Base-by-base conservation (phyloP, 176 grass and related monocot genomes). In the Lolium perenne region DNA sequence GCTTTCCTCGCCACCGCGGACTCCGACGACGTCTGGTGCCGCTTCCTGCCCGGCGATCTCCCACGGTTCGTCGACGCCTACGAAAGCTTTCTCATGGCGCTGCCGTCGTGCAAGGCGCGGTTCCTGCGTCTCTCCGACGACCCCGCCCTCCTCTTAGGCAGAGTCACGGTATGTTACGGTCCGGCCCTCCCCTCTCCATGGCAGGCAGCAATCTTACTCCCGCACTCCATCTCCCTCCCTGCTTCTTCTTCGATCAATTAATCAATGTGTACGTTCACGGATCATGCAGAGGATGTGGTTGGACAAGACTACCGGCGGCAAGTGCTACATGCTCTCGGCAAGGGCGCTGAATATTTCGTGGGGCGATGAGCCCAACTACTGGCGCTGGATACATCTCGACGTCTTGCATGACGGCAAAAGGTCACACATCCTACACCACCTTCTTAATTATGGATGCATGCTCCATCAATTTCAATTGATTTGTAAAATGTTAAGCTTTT, bases 261-360 rank as follows among this genome's bases (percentile, higher is more conserved):
- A 35, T 35, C 32, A 50, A 23, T 62, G 59, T 62, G n/a, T 25
- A 11, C 25, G 59, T 62, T 23, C 20, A 7, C 9, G 56, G 41
- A 5, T 43, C 18, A 10, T 60, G 18, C 86, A 95, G 89, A 90
- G 87, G 26, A 84, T 91, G 13, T 84, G 81, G 81, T 38, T 96
- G 87, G 85, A 93, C 10, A 91, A 47, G 69, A 57, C 62, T 38
- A 96, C 38, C 38, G 84, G 87, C 14, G 82, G 50, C 14, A 95
- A 91, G 84, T 95, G 91, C 87, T 93, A 84, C 65, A 84, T 80
- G 87, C 51, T 96, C 18, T 90, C 91, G 20, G 87, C 91, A 40
- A 87, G 89, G 70, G 43, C 50, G 46, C 89, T 93, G 21, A 49
- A 40, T 8, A 96, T 96, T 47, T 72, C 40, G 10, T 46, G 41